phyloP scores from a whole-genome alignment of 495 filamentous ascomycete genomes.

The Neurospora sp. region DNA sequence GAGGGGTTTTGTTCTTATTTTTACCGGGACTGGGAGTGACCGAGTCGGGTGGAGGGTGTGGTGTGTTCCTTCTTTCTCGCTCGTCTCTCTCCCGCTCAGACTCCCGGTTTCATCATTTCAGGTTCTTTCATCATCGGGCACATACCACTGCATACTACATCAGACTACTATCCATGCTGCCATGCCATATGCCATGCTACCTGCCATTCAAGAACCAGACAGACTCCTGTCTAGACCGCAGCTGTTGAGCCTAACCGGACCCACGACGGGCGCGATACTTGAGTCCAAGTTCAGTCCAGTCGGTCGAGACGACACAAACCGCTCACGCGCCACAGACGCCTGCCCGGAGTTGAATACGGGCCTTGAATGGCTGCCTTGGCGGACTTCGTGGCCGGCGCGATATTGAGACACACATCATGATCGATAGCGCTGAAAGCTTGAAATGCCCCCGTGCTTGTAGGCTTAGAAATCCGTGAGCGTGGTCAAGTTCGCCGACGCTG shows the following conservation, averaged over 20 bases:
- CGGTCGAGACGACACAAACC: background rate
- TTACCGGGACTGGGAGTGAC: conserved; percentile 1
- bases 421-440: background rate
- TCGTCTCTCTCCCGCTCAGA: conserved; percentile 9
- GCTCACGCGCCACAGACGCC: background rate
- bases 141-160: background rate
- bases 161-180: background rate
- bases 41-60: conserved; percentile 5
- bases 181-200: background rate
- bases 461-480: background rate
- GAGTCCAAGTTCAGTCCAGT: background rate
- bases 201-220: background rate
- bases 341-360: background rate
- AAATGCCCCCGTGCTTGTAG: background rate
- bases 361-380: background rate
- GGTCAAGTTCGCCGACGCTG: background rate
- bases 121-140: conserved; percentile 17
- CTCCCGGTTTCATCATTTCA: conserved; percentile 24
- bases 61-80: conserved; percentile 3
- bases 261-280: background rate
- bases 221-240: background rate
- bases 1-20: conserved; percentile 2
- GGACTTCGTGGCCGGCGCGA: background rate
- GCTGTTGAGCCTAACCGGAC: background rate
- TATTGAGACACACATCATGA: background rate